Evolutionary conservation across 2,329 filamentous ascomycete species (phyloP).

Genomic region (Alternaria dauci): DNA sequence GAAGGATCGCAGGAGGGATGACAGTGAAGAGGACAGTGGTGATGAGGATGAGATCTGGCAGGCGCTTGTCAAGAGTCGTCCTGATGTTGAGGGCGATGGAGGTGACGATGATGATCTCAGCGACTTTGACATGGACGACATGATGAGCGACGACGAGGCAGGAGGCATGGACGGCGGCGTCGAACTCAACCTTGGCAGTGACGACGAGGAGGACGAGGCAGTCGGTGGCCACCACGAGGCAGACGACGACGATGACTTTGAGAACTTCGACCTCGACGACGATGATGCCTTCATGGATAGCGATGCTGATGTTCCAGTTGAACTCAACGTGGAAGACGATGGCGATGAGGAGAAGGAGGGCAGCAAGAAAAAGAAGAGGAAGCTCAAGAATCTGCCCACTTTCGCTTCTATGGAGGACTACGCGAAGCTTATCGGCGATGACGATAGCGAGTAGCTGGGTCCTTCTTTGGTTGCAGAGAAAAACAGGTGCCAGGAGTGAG

Average conservation of each 20-base stretch:
- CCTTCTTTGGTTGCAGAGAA: neutral
- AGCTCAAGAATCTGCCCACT: constrained; percentile 86
- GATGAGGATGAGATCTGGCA: constrained; percentile 92
- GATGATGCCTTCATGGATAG: constrained; percentile 64
- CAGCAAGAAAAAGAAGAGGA: constrained; percentile 74
- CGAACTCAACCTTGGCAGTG: constrained; percentile 58
- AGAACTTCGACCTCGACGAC: constrained; percentile 58
- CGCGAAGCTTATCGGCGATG: constrained; percentile 79
- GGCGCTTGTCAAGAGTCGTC: constrained; percentile 81
- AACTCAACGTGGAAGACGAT: constrained; percentile 54
- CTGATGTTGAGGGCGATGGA: constrained; percentile 76
- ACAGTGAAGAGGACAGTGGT: constrained; percentile 61
- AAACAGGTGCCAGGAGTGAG: neutral
- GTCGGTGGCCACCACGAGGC: constrained; percentile 51
- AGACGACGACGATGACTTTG: constrained; percentile 48
- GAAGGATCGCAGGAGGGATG: constrained; percentile 54
- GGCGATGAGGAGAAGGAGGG: constrained; percentile 53
- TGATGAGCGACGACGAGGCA: constrained; percentile 56
- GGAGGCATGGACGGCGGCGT: constrained; percentile 54
- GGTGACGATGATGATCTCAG: constrained; percentile 65
- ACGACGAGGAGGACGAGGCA: constrained; percentile 59
- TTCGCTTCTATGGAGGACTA: constrained; percentile 97
- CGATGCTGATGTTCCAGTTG: constrained; percentile 63
- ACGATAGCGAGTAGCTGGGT: constrained; percentile 52
- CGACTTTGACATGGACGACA: constrained; percentile 60